Percentiles rank a stretch among this genome's conserved stretches.
phyloP scores from a whole-genome alignment of 345 rosid genomes.

The Turnera subulata region DNA sequence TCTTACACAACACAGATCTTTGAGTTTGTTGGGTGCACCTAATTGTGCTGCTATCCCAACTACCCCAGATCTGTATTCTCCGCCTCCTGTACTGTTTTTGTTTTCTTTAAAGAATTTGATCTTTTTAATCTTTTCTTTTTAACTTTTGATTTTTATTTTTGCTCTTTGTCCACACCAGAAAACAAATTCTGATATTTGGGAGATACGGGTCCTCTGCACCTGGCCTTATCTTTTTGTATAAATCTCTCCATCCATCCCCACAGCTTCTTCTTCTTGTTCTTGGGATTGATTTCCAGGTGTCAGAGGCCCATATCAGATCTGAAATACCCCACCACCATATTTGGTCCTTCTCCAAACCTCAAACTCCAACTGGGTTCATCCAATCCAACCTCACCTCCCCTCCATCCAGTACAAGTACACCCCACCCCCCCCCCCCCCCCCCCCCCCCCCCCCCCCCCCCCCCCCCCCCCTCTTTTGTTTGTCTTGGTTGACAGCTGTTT shows the following conservation, averaged over 20 bases:
- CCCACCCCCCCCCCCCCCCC: too few species aligned
- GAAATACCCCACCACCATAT: constrained; percentile 16
- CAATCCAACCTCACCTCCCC: background rate
- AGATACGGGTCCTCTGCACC: constrained; percentile 47
- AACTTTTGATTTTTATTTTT: too few species aligned
- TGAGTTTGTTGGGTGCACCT: constrained; percentile 28
- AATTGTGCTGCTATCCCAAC: constrained; percentile 20
- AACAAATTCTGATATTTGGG: constrained; percentile 18
- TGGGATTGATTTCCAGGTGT: constrained; percentile 34
- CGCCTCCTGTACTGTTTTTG: too few species aligned
- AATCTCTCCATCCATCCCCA: too few species aligned
- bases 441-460: too few species aligned
- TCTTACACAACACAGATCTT: constrained; percentile 7
- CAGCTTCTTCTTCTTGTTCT: constrained; percentile 6
- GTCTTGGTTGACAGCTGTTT: constrained; percentile 21
- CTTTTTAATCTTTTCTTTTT: background rate
- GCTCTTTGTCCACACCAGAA: too few species aligned
- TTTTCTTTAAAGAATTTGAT: background rate
- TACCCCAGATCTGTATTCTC: constrained; percentile 38
- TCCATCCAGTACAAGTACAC: too few species aligned
- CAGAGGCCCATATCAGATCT: constrained; percentile 38
- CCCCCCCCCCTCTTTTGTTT: too few species aligned
- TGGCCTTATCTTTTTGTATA: constrained; percentile 25
- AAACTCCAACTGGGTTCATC: constrained; percentile 14
- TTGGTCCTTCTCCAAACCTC: background rate